These are phyloP conservation scores for Saccharomycopsis sp. DNA, from an alignment of 805 yeast genomes.

Conservation along the genomic window DNA sequence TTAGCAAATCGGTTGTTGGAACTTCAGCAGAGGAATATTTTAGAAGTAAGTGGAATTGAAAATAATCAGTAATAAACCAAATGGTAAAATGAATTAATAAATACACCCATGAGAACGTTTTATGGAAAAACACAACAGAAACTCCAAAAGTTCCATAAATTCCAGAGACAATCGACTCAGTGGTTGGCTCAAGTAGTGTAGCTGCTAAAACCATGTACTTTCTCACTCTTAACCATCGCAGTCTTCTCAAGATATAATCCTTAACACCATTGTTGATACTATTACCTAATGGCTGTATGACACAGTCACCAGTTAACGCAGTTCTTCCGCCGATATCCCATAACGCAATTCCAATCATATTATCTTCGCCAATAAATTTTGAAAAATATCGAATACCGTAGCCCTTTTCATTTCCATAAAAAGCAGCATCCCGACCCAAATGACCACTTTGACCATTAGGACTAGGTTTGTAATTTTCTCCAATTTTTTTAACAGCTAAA, in stretches of 20 bases:
- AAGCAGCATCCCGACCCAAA: conserved; percentile 28
- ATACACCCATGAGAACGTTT: conserved; percentile 30
- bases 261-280: conserved; percentile 30
- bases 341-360: conserved; percentile 81
- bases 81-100: conserved; percentile 46
- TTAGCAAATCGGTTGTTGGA: conserved; percentile 3
- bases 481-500: conserved; percentile 40
- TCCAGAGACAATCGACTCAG: conserved; percentile 69
- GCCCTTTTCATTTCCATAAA: conserved; percentile 27
- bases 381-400: conserved; percentile 65
- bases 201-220: conserved; percentile 84
- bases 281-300: conserved; percentile 59
- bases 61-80: conserved; percentile 63
- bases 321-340: conserved; percentile 74
- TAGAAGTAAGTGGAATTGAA: conserved; percentile 45
- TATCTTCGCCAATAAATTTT: conserved; percentile 83
- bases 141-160: conserved; percentile 56
- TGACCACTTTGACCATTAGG: conserved; percentile 31
- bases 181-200: conserved; percentile 78
- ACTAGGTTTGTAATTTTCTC: conserved; percentile 28
- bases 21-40: conserved; percentile 24
- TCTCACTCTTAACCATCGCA: conserved; percentile 81
- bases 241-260: conserved; percentile 62
- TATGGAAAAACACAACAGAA: conserved; percentile 36
- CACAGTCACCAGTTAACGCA: conserved; percentile 72